These are phyloP conservation scores for Neocallimastix lanati DNA, from an alignment of 192 early-diverging fungal species.

Conservation along the genomic window DNA sequence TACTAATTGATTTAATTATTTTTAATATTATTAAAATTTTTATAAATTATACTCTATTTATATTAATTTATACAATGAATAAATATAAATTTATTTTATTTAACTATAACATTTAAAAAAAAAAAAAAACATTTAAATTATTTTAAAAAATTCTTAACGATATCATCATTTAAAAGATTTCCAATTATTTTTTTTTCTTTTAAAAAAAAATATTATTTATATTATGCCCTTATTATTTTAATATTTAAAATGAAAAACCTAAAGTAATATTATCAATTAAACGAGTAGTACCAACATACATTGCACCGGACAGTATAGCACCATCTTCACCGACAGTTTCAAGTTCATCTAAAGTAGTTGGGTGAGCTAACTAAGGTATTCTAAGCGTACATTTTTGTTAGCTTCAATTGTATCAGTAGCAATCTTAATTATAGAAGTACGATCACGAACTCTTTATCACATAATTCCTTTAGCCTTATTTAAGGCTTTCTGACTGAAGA, in stretches of 20 bases:
- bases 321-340: not conserved
- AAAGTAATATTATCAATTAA: not conserved
- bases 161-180: too few relatives aligned
- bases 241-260: not conserved
- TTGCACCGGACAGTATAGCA: not conserved
- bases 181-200: too few relatives aligned
- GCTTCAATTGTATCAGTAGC: conserved; percentile 14
- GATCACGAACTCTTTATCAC: conserved; percentile 3
- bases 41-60: too few relatives aligned
- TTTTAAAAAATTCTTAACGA: too few relatives aligned
- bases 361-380: conserved; percentile 74
- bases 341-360: conserved; percentile 4
- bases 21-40: too few relatives aligned
- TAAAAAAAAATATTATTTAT: too few relatives aligned
- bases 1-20: too few relatives aligned
- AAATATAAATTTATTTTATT: too few relatives aligned
- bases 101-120: too few relatives aligned
- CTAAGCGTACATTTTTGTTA: conserved; percentile 26
- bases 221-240: conserved; percentile 3
- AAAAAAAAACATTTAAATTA: too few relatives aligned
- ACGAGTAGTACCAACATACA: not conserved
- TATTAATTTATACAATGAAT: too few relatives aligned
- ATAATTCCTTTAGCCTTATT: not conserved
- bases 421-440: conserved; percentile 29
- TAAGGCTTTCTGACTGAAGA: conserved; percentile 59